A percentile compares a stretch with the other conserved stretches of the same genome.
Evolutionary conservation across 441 rosid species (phyloP).

Genomic region (Syzygium malaccense): DNA sequence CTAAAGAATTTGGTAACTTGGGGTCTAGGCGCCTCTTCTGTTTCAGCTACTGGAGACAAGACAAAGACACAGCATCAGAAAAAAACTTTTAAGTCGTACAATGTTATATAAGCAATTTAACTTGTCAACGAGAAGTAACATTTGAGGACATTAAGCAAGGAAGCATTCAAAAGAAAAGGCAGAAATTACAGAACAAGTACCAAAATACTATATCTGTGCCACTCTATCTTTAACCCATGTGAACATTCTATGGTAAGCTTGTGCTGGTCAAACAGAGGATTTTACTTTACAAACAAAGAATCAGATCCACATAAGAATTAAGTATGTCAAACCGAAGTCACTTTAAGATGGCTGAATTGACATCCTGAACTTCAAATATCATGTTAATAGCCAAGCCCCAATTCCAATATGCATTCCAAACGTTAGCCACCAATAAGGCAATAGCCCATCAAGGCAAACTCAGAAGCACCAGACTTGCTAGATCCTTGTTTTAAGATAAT

Average conservation of each 20-base stretch:
- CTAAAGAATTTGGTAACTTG: slow-evolving; percentile 55
- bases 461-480: background rate
- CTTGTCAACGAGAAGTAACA: background rate
- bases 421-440: background rate
- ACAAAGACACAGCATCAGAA: background rate
- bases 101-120: background rate
- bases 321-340: background rate
- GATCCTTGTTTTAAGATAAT: too few relatives aligned
- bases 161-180: background rate
- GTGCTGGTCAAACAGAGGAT: background rate
- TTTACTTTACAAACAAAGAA: background rate
- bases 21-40: slow-evolving; percentile 33
- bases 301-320: background rate
- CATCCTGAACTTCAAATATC: background rate
- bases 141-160: background rate
- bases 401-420: background rate
- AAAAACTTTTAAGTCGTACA: background rate
- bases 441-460: background rate
- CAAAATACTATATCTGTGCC: background rate
- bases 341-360: background rate
- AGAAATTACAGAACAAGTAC: background rate
- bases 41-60: slow-evolving; percentile 26
- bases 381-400: background rate
- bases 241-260: background rate
- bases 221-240: background rate